phyloP scores from a whole-genome alignment of 1,284 basidiomycete species.

The Ustanciosporium gigantosporum region DNA sequence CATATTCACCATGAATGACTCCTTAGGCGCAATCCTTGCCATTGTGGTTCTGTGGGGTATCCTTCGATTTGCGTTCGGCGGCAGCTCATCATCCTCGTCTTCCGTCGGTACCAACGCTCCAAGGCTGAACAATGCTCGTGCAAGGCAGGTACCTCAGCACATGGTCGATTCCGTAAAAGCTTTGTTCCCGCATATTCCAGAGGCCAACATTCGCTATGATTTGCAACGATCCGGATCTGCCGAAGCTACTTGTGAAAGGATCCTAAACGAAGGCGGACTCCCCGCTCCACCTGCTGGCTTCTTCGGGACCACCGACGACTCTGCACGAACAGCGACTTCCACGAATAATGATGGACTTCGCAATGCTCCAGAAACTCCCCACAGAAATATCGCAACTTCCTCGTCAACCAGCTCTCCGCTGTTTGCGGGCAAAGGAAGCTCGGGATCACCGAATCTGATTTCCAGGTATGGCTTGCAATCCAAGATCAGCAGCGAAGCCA shows the following conservation, averaged over 20 bases:
- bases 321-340: constrained; percentile 4
- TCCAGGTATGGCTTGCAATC: constrained; percentile 41
- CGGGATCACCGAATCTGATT: constrained; percentile 36
- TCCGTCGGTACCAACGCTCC: constrained; percentile 6
- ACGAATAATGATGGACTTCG: not conserved
- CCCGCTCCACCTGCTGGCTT: constrained; percentile 42
- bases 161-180: constrained; percentile 51
- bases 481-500: constrained; percentile 2
- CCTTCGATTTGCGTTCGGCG: constrained; percentile 48
- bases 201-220: constrained; percentile 52
- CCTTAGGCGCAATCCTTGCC: constrained; percentile 52
- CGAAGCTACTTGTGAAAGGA: constrained; percentile 52
- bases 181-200: constrained; percentile 55
- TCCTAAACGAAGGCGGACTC: constrained; percentile 51
- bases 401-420: not conserved
- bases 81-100: constrained; percentile 10
- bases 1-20: constrained; percentile 60
- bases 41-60: constrained; percentile 53
- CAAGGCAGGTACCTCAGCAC: constrained; percentile 33
- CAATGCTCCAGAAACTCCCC: not conserved
- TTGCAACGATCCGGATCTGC: constrained; percentile 44
- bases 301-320: constrained; percentile 17
- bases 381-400: not conserved
- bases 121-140: constrained; percentile 22
- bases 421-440: not conserved